phyloP scores from a whole-genome alignment of 345 rosid genomes.

The Bretschneidera sinensis region DNA sequence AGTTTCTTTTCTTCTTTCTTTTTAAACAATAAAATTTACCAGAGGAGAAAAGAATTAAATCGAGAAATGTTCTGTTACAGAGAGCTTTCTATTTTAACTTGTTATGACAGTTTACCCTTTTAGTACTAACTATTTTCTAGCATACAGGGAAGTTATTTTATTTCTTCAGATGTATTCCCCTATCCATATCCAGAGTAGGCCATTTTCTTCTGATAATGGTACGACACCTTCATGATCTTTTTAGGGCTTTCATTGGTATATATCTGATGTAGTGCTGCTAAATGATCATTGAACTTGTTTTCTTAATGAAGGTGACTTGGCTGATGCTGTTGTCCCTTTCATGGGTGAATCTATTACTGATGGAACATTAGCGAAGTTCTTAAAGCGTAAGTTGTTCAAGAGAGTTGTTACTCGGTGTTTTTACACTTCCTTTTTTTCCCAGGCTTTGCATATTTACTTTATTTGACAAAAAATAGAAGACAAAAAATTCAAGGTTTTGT shows the following conservation, averaged over 20 bases:
- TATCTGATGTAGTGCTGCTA: not conserved
- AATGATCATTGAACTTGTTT: slow-evolving; percentile 4
- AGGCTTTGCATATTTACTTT: not conserved
- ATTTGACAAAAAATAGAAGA: no score
- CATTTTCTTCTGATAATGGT: slow-evolving; percentile 29
- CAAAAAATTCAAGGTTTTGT: not conserved
- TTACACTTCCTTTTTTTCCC: not conserved
- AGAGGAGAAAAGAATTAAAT: no score
- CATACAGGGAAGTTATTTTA: slow-evolving; percentile 17
- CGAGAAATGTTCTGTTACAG: not conserved
- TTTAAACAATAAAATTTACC: not conserved
- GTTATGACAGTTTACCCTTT: not conserved
- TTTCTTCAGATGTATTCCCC: slow-evolving; percentile 13
- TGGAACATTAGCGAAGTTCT: slow-evolving; percentile 68
- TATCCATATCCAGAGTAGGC: slow-evolving; percentile 8
- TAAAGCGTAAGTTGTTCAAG: slow-evolving; percentile 52
- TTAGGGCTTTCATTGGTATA: not conserved
- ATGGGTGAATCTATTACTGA: slow-evolving; percentile 91
- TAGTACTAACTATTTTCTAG: not conserved
- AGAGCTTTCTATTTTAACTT: not conserved
- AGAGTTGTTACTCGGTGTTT: not conserved
- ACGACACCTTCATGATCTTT: slow-evolving; percentile 5
- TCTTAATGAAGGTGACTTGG: slow-evolving; percentile 42
- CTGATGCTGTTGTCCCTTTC: slow-evolving; percentile 76
- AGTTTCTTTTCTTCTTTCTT: not conserved